These are phyloP conservation scores for Daphne laureola DNA, from an alignment of 441 rosid species.

Conservation along the genomic window DNA sequence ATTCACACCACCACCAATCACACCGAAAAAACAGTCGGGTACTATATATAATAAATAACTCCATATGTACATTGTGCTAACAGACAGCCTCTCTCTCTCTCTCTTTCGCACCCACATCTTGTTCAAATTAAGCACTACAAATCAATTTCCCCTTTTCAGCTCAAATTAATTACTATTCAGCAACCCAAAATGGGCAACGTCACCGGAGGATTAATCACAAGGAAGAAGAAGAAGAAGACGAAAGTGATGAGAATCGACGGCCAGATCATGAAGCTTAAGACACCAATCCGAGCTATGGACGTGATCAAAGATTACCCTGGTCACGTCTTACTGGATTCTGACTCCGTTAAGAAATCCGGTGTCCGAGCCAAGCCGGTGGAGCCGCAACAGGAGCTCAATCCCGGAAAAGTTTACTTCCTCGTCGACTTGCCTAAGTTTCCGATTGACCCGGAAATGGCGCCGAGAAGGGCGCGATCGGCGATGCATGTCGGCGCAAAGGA, in stretches of 20 bases:
- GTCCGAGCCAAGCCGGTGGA: constrained; percentile 52
- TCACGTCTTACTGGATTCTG: constrained; percentile 45
- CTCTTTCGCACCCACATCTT: too few relatives aligned
- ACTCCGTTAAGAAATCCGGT: constrained; percentile 46
- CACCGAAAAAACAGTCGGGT: too few relatives aligned
- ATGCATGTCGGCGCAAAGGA: constrained; percentile 58
- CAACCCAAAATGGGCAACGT: constrained; percentile 38
- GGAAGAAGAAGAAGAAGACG: constrained; percentile 34
- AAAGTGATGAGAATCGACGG: constrained; percentile 61
- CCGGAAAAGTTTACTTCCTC: constrained; percentile 44
- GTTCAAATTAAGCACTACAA: too few relatives aligned
- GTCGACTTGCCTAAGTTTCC: constrained; percentile 53
- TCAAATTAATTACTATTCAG: background rate
- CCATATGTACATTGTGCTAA: too few relatives aligned
- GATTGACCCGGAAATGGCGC: constrained; percentile 20
- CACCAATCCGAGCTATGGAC: constrained; percentile 34
- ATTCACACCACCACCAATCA: constrained; percentile 19
- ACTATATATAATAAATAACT: too few relatives aligned
- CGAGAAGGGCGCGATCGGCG: constrained; percentile 39
- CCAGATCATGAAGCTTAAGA: constrained; percentile 39
- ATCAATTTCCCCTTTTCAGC: too few relatives aligned
- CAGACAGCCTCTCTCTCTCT: too few relatives aligned
- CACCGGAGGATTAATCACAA: constrained; percentile 15
- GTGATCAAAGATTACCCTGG: constrained; percentile 48
- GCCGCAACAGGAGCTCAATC: constrained; percentile 33